Percentiles rank a stretch among this genome's conserved stretches.
Evolutionary conservation across 306 rosid genomes (phyloP).

Genomic region (Cajanus cajan): DNA sequence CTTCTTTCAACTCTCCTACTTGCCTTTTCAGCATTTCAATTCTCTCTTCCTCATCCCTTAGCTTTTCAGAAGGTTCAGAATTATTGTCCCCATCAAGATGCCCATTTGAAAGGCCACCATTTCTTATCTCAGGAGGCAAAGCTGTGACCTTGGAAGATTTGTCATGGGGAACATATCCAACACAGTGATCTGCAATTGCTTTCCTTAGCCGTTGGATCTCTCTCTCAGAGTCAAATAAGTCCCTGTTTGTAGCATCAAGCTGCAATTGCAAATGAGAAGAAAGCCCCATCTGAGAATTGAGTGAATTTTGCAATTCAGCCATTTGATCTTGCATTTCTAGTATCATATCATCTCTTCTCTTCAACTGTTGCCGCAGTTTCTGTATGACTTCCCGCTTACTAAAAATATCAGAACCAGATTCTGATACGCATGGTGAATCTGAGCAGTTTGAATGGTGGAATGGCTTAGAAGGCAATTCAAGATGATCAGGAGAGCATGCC

Average conservation of each 20-base stretch:
- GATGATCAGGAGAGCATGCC: slow-evolving; percentile 88
- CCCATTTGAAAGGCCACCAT: slow-evolving; percentile 66
- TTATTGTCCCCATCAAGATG: slow-evolving; percentile 55
- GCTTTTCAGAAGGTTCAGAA: slow-evolving; percentile 50
- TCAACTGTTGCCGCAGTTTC: slow-evolving; percentile 88
- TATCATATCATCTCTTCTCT: slow-evolving; percentile 94
- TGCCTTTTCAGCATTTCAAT: slow-evolving; percentile 77
- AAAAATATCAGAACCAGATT: slow-evolving; percentile 91
- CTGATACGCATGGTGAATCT: slow-evolving; percentile 93
- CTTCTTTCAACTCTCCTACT: slow-evolving; percentile 89
- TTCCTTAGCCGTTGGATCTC: slow-evolving; percentile 90
- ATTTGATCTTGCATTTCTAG: slow-evolving; percentile 98
- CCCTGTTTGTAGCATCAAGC: slow-evolving; percentile 73
- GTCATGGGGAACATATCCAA: slow-evolving; percentile 50
- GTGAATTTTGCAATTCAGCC: slow-evolving; percentile 70
- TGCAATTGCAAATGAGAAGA: slow-evolving; percentile 81
- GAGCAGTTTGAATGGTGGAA: slow-evolving; percentile 88
- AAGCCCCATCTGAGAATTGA: slow-evolving; percentile 63
- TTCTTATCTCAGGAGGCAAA: slow-evolving; percentile 53
- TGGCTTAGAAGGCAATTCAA: slow-evolving; percentile 78
- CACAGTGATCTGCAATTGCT: slow-evolving; percentile 91
- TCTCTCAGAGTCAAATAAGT: slow-evolving; percentile 73
- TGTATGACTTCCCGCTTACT: slow-evolving; percentile 92
- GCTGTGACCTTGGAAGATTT: slow-evolving; percentile 43
- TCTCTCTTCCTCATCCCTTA: slow-evolving; percentile 63